phyloP scores from a whole-genome alignment of 176 grass and related monocot genomes.

The Melocanna baccifera region DNA sequence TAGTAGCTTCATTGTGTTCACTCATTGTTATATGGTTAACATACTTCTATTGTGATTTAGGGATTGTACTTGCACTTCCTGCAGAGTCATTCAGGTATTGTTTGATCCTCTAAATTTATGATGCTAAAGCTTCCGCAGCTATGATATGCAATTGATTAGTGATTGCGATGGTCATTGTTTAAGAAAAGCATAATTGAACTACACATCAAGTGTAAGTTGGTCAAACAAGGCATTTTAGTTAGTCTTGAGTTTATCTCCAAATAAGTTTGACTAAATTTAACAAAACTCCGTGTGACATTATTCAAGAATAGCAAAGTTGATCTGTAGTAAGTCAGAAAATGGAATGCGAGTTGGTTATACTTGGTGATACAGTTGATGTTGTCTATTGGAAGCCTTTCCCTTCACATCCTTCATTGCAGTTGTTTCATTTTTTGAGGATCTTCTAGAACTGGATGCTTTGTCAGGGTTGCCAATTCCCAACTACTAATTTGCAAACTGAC shows the following conservation, averaged over 20 bases:
- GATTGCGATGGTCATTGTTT: background rate
- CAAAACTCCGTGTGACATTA: background rate
- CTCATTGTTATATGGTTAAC: conserved; percentile 20
- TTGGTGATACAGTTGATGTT: conserved; percentile 20
- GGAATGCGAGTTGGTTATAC: conserved; percentile 4
- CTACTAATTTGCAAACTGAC: background rate
- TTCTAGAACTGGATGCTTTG: background rate
- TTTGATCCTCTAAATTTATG: conserved; percentile 11
- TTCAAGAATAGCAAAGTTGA: background rate
- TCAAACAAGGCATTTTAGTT: background rate
- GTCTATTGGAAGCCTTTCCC: background rate
- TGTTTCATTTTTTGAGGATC: conserved; percentile 24
- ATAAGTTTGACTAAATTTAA: background rate
- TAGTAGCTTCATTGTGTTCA: conserved; percentile 7
- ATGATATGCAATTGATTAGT: conserved; percentile 14
- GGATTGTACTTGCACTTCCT: conserved; percentile 93
- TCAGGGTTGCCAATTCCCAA: background rate
- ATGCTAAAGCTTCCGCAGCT: conserved; percentile 6
- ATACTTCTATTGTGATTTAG: conserved; percentile 48
- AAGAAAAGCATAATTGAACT: background rate
- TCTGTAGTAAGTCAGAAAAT: background rate
- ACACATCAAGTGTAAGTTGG: conserved; percentile 17
- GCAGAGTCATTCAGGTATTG: conserved; percentile 76
- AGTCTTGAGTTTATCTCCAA: background rate
- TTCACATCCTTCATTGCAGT: background rate